Percentiles rank a stretch among this genome's conserved stretches.
These are phyloP conservation scores for Phialocephala sp. DNA, from an alignment of 2,329 filamentous ascomycete genomes.

Conservation along the genomic window DNA sequence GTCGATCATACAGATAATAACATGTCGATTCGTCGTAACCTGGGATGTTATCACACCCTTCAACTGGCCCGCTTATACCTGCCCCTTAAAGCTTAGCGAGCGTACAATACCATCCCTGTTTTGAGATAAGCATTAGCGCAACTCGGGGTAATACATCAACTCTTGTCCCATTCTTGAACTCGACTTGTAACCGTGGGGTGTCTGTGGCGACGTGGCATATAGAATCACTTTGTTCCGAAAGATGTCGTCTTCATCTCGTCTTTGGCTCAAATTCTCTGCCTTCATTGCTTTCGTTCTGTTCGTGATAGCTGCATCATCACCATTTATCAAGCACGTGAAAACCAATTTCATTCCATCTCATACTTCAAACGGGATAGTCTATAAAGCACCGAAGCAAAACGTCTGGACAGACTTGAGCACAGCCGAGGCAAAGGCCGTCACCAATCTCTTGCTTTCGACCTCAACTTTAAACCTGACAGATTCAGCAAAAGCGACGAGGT, in stretches of 20 bases:
- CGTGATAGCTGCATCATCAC: slow-evolving; percentile 6
- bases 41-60: neutral
- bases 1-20: neutral
- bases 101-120: neutral
- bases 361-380: neutral
- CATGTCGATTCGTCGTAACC: neutral
- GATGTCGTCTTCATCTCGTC: neutral
- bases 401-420: slow-evolving; percentile 24
- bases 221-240: neutral
- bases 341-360: slow-evolving; percentile 8
- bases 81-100: slow-evolving; percentile 9
- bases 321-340: slow-evolving; percentile 10
- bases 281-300: slow-evolving; percentile 17
- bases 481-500: slow-evolving; percentile 19
- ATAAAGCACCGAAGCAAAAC: slow-evolving; percentile 21
- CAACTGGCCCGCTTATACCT: neutral
- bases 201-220: neutral
- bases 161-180: neutral
- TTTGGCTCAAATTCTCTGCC: slow-evolving; percentile 5
- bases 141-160: neutral
- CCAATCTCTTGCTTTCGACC: slow-evolving; percentile 19
- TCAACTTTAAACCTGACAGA: slow-evolving; percentile 24
- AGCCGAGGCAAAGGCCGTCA: slow-evolving; percentile 17
- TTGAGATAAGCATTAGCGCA: slow-evolving; percentile 8
- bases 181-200: neutral